Evolutionary conservation across 495 filamentous ascomycete species (phyloP).

Genomic region (Neurospora sp.): DNA sequence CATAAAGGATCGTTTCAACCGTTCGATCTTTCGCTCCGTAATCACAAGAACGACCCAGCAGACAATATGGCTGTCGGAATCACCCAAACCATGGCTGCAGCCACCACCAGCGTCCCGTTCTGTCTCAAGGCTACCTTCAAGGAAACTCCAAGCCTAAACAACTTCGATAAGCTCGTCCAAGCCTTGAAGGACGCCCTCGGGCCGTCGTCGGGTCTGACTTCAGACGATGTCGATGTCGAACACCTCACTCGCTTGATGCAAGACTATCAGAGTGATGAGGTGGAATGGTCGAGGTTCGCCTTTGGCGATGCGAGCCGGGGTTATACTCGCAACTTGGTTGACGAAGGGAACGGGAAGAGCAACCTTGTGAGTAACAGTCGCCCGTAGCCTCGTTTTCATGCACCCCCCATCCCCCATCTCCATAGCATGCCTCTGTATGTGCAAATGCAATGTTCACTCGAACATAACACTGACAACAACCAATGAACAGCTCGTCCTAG

Average conservation of each 20-base stretch:
- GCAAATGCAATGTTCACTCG: not conserved
- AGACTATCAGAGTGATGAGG: constrained; percentile 52
- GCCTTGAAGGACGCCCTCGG: constrained; percentile 64
- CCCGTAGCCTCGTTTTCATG: not conserved
- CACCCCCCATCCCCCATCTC: constrained; percentile 1
- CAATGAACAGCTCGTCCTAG: constrained; percentile 59
- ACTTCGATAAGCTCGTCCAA: constrained; percentile 63
- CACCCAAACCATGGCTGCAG: constrained; percentile 5
- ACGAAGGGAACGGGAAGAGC: constrained; percentile 83
- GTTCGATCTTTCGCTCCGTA: not conserved
- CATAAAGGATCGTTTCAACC: not conserved
- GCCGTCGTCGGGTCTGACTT: constrained; percentile 68
- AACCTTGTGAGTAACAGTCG: constrained; percentile 54
- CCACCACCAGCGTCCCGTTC: not conserved
- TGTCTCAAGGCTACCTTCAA: not conserved
- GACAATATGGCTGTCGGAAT: constrained; percentile 19
- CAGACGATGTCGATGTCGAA: constrained; percentile 63
- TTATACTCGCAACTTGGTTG: constrained; percentile 84
- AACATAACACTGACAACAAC: constrained; percentile 1
- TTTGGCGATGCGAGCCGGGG: constrained; percentile 50
- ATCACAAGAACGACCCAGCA: not conserved
- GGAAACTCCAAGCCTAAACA: constrained; percentile 19
- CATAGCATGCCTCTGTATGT: not conserved
- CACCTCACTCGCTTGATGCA: constrained; percentile 61
- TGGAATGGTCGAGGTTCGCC: constrained; percentile 66